Evolutionary conservation across 495 filamentous ascomycete species (phyloP).

Genomic region (Hypoxylon lenormandii): DNA sequence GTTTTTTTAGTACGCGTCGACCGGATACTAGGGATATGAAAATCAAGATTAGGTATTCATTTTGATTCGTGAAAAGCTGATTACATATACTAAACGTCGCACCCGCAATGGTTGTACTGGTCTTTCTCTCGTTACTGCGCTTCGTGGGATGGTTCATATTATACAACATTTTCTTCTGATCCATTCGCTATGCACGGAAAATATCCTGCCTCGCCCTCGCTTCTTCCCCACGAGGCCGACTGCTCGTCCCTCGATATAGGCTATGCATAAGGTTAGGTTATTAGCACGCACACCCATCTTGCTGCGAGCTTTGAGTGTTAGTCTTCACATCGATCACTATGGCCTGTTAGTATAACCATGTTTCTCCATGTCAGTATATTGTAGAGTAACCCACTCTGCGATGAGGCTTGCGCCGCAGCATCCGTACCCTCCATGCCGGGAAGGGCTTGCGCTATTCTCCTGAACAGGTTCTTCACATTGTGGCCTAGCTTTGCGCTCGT

Average conservation of each 20-base stretch:
- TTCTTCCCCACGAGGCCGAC: not conserved
- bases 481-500: conserved; percentile 98
- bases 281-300: conserved; percentile 87
- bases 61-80: conserved; percentile 34
- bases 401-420: conserved; percentile 70
- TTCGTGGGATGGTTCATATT: conserved; percentile 45
- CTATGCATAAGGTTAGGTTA: conserved; percentile 5
- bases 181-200: conserved; percentile 49
- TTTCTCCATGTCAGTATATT: conserved; percentile 27
- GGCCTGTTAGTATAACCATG: conserved; percentile 39
- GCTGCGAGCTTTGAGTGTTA: conserved; percentile 74
- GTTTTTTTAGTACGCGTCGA: not conserved
- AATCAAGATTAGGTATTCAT: conserved; percentile 13
- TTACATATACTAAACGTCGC: conserved; percentile 51
- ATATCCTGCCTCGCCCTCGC: conserved; percentile 39
- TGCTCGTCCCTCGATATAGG: not conserved
- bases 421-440: conserved; percentile 95
- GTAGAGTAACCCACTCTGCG: conserved; percentile 66
- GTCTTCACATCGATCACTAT: conserved; percentile 96
- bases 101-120: conserved; percentile 35
- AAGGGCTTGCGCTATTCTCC: conserved; percentile 95
- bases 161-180: conserved; percentile 48
- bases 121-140: conserved; percentile 43
- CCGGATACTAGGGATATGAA: not conserved
- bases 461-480: conserved; percentile 96